phyloP scores from a whole-genome alignment of 139 green algal species.

The Astrephomene gubernaculifera region DNA sequence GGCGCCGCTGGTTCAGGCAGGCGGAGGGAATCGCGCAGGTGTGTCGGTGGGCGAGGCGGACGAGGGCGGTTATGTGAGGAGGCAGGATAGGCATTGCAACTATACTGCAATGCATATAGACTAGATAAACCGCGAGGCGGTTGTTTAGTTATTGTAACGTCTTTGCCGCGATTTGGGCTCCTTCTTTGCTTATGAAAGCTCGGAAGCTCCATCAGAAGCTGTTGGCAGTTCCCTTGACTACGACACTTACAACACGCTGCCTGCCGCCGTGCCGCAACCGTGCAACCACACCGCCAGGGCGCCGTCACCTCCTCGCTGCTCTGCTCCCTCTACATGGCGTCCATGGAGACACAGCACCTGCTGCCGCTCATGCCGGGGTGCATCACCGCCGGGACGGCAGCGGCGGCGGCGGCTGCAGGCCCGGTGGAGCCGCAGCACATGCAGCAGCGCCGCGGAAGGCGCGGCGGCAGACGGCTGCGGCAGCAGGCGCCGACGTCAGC shows the following conservation, averaged over 20 bases:
- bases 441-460: too few species aligned
- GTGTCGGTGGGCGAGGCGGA: neutral
- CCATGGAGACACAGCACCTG: slow-evolving; percentile 81
- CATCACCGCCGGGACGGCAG: slow-evolving; percentile 8
- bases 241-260: too few species aligned
- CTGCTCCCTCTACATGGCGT: slow-evolving; percentile 91
- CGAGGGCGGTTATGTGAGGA: neutral
- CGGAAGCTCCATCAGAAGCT: too few species aligned
- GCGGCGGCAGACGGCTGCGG: neutral
- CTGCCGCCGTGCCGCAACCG: neutral
- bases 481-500: neutral
- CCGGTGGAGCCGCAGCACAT: neutral
- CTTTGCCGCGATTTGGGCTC: too few species aligned
- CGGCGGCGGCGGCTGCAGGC: slow-evolving; percentile 12
- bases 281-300: slow-evolving; percentile 83
- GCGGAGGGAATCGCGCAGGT: slow-evolving; percentile 79
- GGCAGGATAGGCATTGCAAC: neutral
- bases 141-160: too few species aligned
- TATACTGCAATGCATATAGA: too few species aligned
- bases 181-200: too few species aligned
- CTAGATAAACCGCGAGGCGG: too few species aligned
- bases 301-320: slow-evolving; percentile 86
- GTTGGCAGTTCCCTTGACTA: too few species aligned
- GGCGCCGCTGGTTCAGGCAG: slow-evolving; percentile 79
- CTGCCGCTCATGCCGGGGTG: slow-evolving; percentile 63